Evolutionary conservation across 202 grass and related monocot genomes (phyloP), one percentile per base, ranked within the genome.

Genomic region (Elaeis oleifera): DNA sequence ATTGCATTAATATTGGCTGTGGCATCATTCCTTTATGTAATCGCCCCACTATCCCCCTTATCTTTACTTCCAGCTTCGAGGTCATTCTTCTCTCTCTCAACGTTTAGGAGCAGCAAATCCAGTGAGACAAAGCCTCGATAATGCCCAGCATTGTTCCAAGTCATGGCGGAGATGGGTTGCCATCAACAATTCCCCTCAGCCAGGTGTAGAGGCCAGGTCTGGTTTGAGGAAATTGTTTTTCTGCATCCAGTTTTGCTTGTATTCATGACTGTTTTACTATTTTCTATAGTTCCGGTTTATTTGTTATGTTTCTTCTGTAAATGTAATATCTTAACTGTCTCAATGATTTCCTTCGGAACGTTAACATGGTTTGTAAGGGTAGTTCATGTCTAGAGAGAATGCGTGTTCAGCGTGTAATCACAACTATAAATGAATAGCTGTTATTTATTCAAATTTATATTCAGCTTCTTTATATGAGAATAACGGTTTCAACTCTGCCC

Each of bases 81-180:
- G 70, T 87, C 95, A 39, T 99, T 99, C 75, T 99, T 94, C 85
- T 99, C 88, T 55, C 88, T 99, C 39, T 92, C 94, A 70, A 99
- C 85, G 74, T 99, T 99, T 80, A 80, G 95, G 83, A 99, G 95
- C 80, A 99, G 82, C 89, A 99, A 80, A 71, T 94, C 85, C 5
- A 90, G 80, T 5, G 89, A 99, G 55, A 76, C 85, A 3, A 99
- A 90, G 73, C 83, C 78, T 65, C 81, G 89, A 90, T 99, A 90
- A 75, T 63, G 71, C 36, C n/a, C 57, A 14, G 57, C 65, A 54
- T 65, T 56, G 53, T 62, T 56, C 60, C 39, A 71, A 61, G 39
- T 69, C 54, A 54, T 63, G 24, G 54, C 65, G 69, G 69, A 58
- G 73, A 26, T 77, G 67, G 20, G 36, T 69, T 77, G 44, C 53